Percentiles rank a stretch among this genome's conserved stretches.
Evolutionary conservation across 140 eudicot genomes (phyloP).

Genomic region (Ambrosia hybrid): DNA sequence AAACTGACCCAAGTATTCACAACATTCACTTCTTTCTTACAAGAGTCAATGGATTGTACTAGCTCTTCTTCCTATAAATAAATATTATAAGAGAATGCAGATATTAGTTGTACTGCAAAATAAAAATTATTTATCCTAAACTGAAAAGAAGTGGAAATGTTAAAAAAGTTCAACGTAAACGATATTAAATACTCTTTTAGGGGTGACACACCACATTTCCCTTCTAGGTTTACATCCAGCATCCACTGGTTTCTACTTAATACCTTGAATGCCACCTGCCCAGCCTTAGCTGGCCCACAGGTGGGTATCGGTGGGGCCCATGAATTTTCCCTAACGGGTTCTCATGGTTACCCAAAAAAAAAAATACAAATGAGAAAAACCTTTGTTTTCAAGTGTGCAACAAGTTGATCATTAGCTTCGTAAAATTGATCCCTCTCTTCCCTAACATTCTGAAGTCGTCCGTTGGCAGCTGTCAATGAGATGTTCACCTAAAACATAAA

Average conservation of each 20-base stretch:
- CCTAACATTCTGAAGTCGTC: too few relatives aligned
- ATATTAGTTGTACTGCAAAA: not conserved
- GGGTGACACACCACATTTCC: too few relatives aligned
- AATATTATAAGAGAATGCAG: not conserved
- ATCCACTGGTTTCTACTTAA: too few relatives aligned
- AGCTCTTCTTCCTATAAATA: conserved; percentile 76
- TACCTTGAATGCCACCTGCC: too few relatives aligned
- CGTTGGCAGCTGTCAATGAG: conserved; percentile 79
- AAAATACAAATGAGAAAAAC: conserved; percentile 29
- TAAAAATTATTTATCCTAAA: not conserved
- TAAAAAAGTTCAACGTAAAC: too few relatives aligned
- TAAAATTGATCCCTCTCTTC: conserved; percentile 96
- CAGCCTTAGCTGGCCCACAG: too few relatives aligned
- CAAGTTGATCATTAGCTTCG: conserved; percentile 96
- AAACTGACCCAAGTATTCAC: conserved; percentile 86
- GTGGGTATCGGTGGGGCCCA: too few relatives aligned
- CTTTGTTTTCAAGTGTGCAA: conserved; percentile 86
- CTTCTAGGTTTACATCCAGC: too few relatives aligned
- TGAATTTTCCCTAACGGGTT: too few relatives aligned
- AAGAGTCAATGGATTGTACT: conserved; percentile 65
- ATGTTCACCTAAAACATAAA: conserved; percentile 64
- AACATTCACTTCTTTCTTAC: conserved; percentile 76
- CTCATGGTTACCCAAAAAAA: too few relatives aligned
- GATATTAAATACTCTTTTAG: too few relatives aligned
- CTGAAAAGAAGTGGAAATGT: too few relatives aligned